Base-by-base conservation (phyloP, 176 grass and related monocot genomes). In the Musa troglodytarum region DNA sequence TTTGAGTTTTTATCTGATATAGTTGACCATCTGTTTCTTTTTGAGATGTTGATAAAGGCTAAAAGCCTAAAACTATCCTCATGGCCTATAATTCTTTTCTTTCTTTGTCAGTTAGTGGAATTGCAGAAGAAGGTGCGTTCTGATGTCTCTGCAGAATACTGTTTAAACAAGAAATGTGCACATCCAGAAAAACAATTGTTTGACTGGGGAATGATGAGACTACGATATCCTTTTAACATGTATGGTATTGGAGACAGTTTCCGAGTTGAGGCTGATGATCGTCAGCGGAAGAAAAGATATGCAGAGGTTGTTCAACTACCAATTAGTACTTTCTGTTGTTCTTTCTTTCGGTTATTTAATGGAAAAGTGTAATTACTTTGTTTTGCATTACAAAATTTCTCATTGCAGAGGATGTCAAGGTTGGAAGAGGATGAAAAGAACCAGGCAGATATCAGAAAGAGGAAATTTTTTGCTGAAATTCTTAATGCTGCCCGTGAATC, bases 141-240 rank as follows among this genome's bases (percentile, higher is more conserved):
- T 11, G 88, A 94, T 76, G 75, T 99, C 29, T 86, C 77, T 74
- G 79, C 82, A 69, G 95, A 99, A 82, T 94, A 92, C 68, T 92
- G 88, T 88, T 77, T 99, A 81, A 83, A 88, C 51, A 83, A 92
- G 67, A 92, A 89, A 84, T 94, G 95, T 82, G 87, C 86, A 55
- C 67, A 89, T 77, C 95, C 95, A 52, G 91, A 99, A 55, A 91
- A 66, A 50, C 95, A 92, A 76, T 81, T 99, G 61, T 99, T 87
- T 87, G 95, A 99, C 65, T 99, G 95, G 95, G 91, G 95, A 74
- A 89, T 94, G 90, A 99, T 94, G 95, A 84, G 88, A 59, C 77
- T 94, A 75, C 81, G 70, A 67, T 89, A 93, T 82, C 88, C 95
- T 82, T 93, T 81, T 85, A 81, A 74, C 76, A 99, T 99, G 84